A percentile compares a stretch with the other conserved stretches of the same genome.
Evolutionary conservation across 2,329 filamentous ascomycete species (phyloP).

Genomic region (Scedosporium minutisporum): DNA sequence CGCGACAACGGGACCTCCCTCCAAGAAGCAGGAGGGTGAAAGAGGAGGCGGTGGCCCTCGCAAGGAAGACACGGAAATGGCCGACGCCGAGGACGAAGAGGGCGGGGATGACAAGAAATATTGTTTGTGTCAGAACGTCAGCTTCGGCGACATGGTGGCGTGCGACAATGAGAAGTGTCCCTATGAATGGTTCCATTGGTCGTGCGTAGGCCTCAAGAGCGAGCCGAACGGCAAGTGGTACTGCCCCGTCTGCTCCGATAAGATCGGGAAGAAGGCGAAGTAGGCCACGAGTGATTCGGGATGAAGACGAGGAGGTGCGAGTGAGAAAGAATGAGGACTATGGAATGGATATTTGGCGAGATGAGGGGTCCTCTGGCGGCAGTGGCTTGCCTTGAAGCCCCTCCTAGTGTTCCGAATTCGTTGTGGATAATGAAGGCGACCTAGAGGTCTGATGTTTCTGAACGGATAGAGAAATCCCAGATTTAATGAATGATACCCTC

Average conservation of each 20-base stretch:
- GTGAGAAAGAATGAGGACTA: neutral
- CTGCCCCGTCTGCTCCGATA: slow-evolving; percentile 52
- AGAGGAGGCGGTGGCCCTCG: slow-evolving; percentile 4
- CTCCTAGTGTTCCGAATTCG: neutral
- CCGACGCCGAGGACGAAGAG: slow-evolving; percentile 55
- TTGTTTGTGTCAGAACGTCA: slow-evolving; percentile 74
- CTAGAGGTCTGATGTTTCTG: slow-evolving; percentile 1
- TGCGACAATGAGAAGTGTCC: slow-evolving; percentile 77
- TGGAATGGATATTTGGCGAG: neutral
- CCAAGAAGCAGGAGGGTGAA: neutral
- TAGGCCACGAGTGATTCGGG: neutral
- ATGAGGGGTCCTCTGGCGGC: neutral
- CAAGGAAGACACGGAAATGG: slow-evolving; percentile 44
- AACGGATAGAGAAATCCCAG: neutral
- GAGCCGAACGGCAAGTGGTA: slow-evolving; percentile 61
- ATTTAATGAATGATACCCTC: neutral
- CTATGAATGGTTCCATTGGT: slow-evolving; percentile 85
- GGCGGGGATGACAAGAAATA: slow-evolving; percentile 73
- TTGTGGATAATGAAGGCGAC: neutral
- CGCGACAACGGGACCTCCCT: neutral
- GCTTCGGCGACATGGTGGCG: slow-evolving; percentile 80
- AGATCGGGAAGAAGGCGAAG: slow-evolving; percentile 27
- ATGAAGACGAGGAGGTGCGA: neutral
- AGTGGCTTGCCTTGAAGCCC: neutral
- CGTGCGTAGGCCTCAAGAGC: slow-evolving; percentile 57